Percentiles rank a stretch among this genome's conserved stretches.
These are phyloP conservation scores for Tylopilus rubrobrunneus DNA, from an alignment of 768 basidiomycete species.

Conservation along the genomic window DNA sequence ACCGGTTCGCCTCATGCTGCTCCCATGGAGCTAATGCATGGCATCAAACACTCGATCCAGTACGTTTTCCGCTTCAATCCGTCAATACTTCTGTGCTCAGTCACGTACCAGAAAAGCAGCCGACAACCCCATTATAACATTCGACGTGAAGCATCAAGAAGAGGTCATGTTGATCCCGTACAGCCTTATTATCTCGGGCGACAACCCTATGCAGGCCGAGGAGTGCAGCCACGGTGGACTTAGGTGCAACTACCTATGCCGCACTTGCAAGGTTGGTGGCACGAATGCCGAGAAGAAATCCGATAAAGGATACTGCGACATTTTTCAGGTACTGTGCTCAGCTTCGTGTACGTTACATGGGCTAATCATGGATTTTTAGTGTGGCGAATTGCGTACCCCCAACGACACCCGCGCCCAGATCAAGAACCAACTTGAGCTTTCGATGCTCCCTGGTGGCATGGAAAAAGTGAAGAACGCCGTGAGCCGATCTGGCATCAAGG, in stretches of 20 bases:
- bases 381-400: constrained; percentile 4
- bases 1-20: constrained; percentile 26
- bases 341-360: not conserved
- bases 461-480: constrained; percentile 5
- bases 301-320: too few relatives aligned
- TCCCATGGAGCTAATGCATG: constrained; percentile 32
- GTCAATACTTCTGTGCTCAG: not conserved
- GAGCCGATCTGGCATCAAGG: constrained; percentile 25
- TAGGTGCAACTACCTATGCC: too few relatives aligned
- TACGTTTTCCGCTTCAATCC: not conserved
- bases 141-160: too few relatives aligned
- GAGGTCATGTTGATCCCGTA: too few relatives aligned
- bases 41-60: constrained; percentile 25
- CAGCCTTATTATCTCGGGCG: too few relatives aligned
- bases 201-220: too few relatives aligned
- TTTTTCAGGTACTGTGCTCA: not conserved
- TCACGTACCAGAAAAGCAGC: too few relatives aligned
- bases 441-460: constrained; percentile 2
- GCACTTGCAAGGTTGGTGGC: too few relatives aligned
- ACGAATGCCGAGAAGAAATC: too few relatives aligned
- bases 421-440: constrained; percentile 7
- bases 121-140: too few relatives aligned
- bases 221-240: too few relatives aligned
- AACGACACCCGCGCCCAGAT: constrained; percentile 1
- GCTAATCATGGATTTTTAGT: not conserved